Evolutionary conservation across 2,329 filamentous ascomycete genomes (phyloP), one percentile per base, ranked within the genome.

Genomic region (Aspergillus sp.): DNA sequence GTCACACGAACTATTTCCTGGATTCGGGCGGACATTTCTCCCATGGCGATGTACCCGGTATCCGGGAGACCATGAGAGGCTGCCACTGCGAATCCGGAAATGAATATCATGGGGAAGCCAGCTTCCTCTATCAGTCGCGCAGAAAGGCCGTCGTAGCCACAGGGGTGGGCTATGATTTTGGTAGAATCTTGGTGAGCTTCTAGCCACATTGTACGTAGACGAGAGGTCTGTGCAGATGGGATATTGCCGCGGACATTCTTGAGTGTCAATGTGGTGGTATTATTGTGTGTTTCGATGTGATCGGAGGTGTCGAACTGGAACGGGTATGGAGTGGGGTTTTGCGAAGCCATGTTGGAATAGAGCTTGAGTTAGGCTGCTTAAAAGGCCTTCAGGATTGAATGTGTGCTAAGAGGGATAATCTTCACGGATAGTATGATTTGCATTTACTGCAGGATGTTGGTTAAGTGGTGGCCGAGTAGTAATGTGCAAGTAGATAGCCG

Each of bases 31-130:
- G 75, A 79, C 70, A 82, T 76, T 60, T 82, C 81, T 8, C 74
- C 70, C 63, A 82, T 77, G 2, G 80, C 80, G 56, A 82, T 82
- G 53, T 82, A 83, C 1, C 81, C 80, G 0, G 81, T 80, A 62
- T 82, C 80, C 0, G 80, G 80, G 0, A 82, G 69, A 1, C 78
- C 77, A 54, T 76, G 74, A 0, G 77, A 65, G 15, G 71, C 75
- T 0, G 80, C 70, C 11, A 81, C 75, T 0, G 78, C 67, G 60
- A 78, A 82, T 0, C 80, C 79, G 0, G 78, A 73, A 0, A 82
- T 68, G 57, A 82, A 82, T 8, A 81, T 61, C 51, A 81, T 68
- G 0, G 80, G 80, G 50, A 82, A 82, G 0, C 80, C 79, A 1
- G 80, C 77, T 62, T 82, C 78, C 57, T 82, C 77, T 5, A 77